phyloP scores from a whole-genome alignment of 2,329 filamentous ascomycete genomes.

The Pleomassaria siparia region DNA sequence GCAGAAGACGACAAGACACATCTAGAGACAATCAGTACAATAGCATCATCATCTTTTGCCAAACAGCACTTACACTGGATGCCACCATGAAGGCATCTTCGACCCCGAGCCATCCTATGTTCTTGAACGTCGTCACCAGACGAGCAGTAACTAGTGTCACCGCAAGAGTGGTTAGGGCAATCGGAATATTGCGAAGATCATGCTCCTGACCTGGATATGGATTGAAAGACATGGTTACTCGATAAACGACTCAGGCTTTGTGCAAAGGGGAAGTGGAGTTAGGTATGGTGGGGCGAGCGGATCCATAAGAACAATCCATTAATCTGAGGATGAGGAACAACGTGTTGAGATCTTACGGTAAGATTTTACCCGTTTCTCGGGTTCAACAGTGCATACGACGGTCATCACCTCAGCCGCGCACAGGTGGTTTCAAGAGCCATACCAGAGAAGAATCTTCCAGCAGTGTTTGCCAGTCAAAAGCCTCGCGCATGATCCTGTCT shows the following conservation, averaged over 20 bases:
- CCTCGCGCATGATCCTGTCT: background rate
- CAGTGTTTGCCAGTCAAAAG: background rate
- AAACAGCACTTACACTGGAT: constrained; percentile 18
- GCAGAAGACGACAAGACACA: constrained; percentile 4
- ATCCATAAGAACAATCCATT: background rate
- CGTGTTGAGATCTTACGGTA: background rate
- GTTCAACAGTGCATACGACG: background rate
- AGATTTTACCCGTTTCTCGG: background rate
- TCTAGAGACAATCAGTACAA: background rate
- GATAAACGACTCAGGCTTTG: background rate
- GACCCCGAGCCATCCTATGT: constrained; percentile 26
- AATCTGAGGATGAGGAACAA: background rate
- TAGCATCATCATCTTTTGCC: background rate
- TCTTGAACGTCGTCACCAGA: constrained; percentile 19
- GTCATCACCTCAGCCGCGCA: background rate
- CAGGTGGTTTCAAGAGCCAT: background rate
- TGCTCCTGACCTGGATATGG: constrained; percentile 23
- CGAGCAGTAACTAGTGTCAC: constrained; percentile 18
- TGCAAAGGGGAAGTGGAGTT: background rate
- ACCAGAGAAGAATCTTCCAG: background rate
- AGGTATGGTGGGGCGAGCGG: background rate
- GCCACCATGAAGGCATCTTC: constrained; percentile 27
- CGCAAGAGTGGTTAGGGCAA: constrained; percentile 19
- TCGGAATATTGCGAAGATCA: constrained; percentile 24
- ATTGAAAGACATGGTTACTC: constrained; percentile 16